Evolutionary conservation across 2,329 filamentous ascomycete genomes (phyloP).

Genomic region (Fusarium solani-melongenae): DNA sequence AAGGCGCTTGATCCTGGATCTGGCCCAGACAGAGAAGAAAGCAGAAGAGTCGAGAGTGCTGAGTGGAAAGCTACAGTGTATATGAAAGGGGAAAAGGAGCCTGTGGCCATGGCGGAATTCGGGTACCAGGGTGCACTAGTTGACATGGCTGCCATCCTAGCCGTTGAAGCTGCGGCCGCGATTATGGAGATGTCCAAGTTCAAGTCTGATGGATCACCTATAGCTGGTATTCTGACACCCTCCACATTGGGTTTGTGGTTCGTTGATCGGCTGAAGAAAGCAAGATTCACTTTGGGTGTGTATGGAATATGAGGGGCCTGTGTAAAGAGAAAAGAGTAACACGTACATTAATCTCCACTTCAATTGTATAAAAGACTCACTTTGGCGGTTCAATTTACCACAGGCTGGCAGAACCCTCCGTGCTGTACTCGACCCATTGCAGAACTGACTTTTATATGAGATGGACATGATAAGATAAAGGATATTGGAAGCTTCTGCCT

Average conservation of each 20-base stretch:
- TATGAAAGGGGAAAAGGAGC: neutral
- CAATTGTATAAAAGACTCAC: too few relatives aligned
- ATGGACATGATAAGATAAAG: too few relatives aligned
- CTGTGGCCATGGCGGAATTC: neutral
- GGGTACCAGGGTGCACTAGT: neutral
- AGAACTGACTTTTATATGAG: too few relatives aligned
- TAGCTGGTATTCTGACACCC: neutral
- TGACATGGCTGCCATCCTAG: neutral
- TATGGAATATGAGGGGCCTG: neutral
- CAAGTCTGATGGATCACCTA: neutral
- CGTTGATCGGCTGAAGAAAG: neutral
- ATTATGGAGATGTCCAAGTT: neutral
- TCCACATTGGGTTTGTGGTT: neutral
- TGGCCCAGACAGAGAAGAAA: neutral
- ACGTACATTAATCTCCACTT: too few relatives aligned
- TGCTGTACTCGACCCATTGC: too few relatives aligned
- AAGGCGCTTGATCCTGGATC: neutral
- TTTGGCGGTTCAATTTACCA: too few relatives aligned
- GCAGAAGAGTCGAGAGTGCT: neutral
- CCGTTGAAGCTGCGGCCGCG: neutral
- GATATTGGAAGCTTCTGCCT: neutral
- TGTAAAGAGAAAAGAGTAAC: too few relatives aligned
- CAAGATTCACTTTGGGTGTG: neutral
- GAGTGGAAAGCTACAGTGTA: neutral
- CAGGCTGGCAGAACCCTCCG: too few relatives aligned